These are phyloP conservation scores for Leccinum aurantiacum DNA, from an alignment of 768 basidiomycete species.

Conservation along the genomic window DNA sequence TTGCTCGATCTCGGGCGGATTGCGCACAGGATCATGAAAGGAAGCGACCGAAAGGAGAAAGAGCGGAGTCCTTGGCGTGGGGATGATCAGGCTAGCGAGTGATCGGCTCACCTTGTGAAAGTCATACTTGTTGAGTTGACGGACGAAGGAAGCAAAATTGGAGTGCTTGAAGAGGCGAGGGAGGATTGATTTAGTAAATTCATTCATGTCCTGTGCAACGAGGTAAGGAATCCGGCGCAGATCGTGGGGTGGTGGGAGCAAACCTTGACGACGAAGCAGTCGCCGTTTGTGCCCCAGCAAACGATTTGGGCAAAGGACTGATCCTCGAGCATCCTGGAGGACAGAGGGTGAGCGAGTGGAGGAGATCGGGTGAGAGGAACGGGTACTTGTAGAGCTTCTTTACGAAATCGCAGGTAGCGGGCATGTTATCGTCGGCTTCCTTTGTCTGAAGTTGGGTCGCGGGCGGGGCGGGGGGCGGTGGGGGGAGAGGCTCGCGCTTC, in stretches of 20 bases:
- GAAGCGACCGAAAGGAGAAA: constrained; percentile 12
- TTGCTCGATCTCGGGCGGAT: constrained; percentile 18
- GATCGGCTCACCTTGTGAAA: constrained; percentile 74
- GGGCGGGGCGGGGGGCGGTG: constrained; percentile 25
- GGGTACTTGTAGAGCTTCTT: constrained; percentile 90
- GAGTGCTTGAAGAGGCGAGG: constrained; percentile 95
- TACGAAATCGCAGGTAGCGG: constrained; percentile 89
- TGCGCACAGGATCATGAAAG: constrained; percentile 12
- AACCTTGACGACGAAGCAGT: constrained; percentile 87
- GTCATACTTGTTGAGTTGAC: constrained; percentile 95
- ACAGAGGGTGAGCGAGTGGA: constrained; percentile 4
- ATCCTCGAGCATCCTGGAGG: constrained; percentile 83
- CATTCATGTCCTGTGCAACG: constrained; percentile 77
- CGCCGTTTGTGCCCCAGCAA: constrained; percentile 79
- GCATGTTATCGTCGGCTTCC: constrained; percentile 70
- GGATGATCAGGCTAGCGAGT: neutral
- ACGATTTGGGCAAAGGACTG: constrained; percentile 69
- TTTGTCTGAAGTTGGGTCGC: constrained; percentile 26
- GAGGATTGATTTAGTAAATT: constrained; percentile 88
- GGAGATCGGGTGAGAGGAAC: neutral
- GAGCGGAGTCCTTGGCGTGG: neutral
- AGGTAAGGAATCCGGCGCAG: constrained; percentile 10
- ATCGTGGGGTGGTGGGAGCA: constrained; percentile 7
- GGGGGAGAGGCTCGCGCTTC: constrained; percentile 32
- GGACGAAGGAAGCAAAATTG: constrained; percentile 90